Base-by-base conservation (phyloP, 1,284 basidiomycete genomes). In the Tilletia caries region DNA sequence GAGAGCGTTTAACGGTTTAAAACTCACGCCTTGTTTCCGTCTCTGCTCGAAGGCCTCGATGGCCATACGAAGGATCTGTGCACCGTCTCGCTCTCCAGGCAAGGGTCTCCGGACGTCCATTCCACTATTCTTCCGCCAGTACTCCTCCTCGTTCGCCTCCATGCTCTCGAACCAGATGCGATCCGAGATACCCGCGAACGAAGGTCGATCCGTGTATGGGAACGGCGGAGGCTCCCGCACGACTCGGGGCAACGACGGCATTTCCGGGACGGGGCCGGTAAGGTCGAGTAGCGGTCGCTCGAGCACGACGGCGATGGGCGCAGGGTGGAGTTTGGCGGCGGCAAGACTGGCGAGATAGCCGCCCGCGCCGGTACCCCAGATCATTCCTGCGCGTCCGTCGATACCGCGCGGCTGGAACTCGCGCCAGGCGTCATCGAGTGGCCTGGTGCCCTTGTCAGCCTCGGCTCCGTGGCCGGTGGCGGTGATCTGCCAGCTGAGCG, bases 101-200 rank as follows among this genome's bases (percentile, higher is more conserved):
- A 62, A 29, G 15, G 58, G 58, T 37, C 58, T 33, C 29, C 58
- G 29, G 20, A 37, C n/a, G n/a, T 62, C 58, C 58, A 62, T 62
- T 4, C 32, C 58, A 23, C 32, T 37, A 15, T 20, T 37, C 29
- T 62, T 62, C 32, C 58, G 27, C 58, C 58, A 62, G 32, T 33
- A 20, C 32, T 62, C 58, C 58, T 62, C 58, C 27, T 62, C 32
- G n/a, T 62, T 62, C 27, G 58, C 58, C 27, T 62, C 58, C 29
- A 37, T 33, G 4, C 23, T 29, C 33, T 62, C 58, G 32, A 33
- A 37, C 58, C 58, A 62, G 58, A 62, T 25, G 10, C 58, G 58
- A 34, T 62, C 58, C 18, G 58, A 37, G 6, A 62, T 37, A 29
- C 58, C 58, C 1, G 58, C 6, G 29, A 62, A 62, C 6, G 58